Evolutionary conservation across 2,329 filamentous ascomycete species (phyloP).

Genomic region (Tricladium varicosporioides): DNA sequence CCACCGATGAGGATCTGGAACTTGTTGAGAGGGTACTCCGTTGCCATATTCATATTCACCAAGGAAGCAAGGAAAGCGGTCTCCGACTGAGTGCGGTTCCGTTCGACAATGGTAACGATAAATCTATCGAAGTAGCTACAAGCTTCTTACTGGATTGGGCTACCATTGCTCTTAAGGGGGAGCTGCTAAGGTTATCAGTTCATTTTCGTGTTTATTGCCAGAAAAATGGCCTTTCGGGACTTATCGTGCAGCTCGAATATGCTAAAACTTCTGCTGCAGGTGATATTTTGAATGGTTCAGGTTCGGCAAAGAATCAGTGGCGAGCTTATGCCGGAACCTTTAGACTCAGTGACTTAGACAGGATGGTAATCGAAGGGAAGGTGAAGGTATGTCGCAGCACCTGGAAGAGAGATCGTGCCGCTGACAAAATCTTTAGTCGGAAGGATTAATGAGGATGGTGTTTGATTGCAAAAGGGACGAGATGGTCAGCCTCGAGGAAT

Average conservation of each 20-base stretch:
- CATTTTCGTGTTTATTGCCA: background rate
- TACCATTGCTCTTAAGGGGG: background rate
- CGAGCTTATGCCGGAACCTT: constrained; percentile 9
- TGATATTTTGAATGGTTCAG: background rate
- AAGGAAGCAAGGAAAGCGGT: background rate
- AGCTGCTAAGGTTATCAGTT: background rate
- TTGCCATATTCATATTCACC: constrained; percentile 1
- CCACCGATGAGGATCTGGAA: background rate
- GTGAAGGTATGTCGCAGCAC: constrained; percentile 13
- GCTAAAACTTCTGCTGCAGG: background rate
- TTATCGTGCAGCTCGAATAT: background rate
- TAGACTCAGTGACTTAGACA: constrained; percentile 13
- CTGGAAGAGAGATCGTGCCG: background rate
- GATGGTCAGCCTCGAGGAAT: constrained; percentile 57
- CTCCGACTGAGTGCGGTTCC: background rate
- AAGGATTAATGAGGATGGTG: constrained; percentile 21
- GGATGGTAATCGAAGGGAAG: constrained; percentile 17
- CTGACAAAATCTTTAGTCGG: constrained; percentile 1
- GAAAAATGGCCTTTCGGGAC: background rate
- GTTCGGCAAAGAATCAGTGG: constrained; percentile 4
- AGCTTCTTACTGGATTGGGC: constrained; percentile 2
- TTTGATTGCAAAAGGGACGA: constrained; percentile 59
- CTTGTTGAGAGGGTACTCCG: background rate
- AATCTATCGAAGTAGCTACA: background rate
- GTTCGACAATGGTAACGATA: background rate